phyloP scores from a whole-genome alignment of 306 rosid genomes.

The Cicer yamashitae region DNA sequence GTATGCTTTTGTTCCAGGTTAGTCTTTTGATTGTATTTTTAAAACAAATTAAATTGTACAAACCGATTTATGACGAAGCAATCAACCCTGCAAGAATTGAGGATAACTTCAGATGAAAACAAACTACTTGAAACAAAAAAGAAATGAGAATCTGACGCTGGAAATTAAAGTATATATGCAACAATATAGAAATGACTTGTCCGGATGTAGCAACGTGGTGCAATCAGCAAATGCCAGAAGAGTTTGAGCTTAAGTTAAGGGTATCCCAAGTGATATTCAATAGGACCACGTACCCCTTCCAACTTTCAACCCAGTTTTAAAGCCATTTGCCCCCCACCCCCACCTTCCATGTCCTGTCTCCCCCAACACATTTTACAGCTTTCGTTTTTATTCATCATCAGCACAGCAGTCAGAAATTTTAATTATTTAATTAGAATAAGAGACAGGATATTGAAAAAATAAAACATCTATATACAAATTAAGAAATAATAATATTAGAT shows the following conservation, averaged over 20 bases:
- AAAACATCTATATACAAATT: too few relatives aligned
- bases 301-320: not conserved
- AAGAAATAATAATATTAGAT: too few relatives aligned
- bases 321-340: slow-evolving; percentile 40
- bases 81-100: not conserved
- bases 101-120: not conserved
- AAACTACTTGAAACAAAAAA: not conserved
- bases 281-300: slow-evolving; percentile 5
- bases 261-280: slow-evolving; percentile 35
- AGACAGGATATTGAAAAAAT: too few relatives aligned
- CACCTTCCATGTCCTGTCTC: not conserved
- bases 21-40: too few relatives aligned
- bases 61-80: too few relatives aligned
- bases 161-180: not conserved
- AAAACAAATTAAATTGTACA: too few relatives aligned
- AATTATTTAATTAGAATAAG: too few relatives aligned
- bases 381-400: not conserved
- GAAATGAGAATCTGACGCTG: slow-evolving; percentile 19
- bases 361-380: not conserved
- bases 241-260: slow-evolving; percentile 13
- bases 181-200: not conserved
- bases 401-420: not conserved
- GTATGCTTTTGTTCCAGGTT: too few relatives aligned
- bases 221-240: slow-evolving; percentile 42
- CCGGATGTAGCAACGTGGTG: slow-evolving; percentile 49